These are phyloP conservation scores for Serendipita vermifera DNA, from an alignment of 768 basidiomycete genomes.

Conservation along the genomic window DNA sequence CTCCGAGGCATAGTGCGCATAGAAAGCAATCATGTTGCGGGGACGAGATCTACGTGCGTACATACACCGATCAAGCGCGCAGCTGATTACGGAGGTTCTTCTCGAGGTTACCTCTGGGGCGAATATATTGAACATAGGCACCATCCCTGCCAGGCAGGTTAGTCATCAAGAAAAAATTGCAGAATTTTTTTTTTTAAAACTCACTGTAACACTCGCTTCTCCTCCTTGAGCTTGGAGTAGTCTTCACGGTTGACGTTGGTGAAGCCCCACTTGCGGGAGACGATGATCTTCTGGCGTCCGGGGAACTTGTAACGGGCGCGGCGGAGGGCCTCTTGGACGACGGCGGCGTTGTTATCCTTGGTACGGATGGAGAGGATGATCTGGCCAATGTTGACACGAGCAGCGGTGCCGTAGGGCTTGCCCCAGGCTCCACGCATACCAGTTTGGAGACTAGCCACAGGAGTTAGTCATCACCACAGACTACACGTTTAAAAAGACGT, in stretches of 20 bases:
- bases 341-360: constrained; percentile 74
- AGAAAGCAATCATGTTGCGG: constrained; percentile 15
- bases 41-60: constrained; percentile 20
- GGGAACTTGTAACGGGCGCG: constrained; percentile 99
- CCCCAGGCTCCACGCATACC: constrained; percentile 99
- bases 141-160: constrained; percentile 51
- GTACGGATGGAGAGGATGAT: constrained; percentile 84
- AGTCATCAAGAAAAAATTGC: neutral
- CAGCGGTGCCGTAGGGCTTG: constrained; percentile 92
- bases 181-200: constrained; percentile 32
- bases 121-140: constrained; percentile 89
- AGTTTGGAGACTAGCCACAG: constrained; percentile 67
- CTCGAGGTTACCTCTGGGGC: constrained; percentile 75
- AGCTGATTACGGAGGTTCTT: constrained; percentile 75
- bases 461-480: neutral
- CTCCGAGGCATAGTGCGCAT: constrained; percentile 18
- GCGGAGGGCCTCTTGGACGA: constrained; percentile 93
- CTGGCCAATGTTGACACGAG: constrained; percentile 94
- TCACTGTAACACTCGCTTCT: constrained; percentile 78
- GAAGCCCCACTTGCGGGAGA: constrained; percentile 98
- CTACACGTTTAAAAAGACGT: constrained; percentile 19
- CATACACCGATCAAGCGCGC: constrained; percentile 39
- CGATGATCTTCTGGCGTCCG: constrained; percentile 94
- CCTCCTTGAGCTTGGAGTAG: constrained; percentile 76
- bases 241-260: constrained; percentile 86